phyloP scores from a whole-genome alignment of 345 rosid species.

The Murraya paniculata region DNA sequence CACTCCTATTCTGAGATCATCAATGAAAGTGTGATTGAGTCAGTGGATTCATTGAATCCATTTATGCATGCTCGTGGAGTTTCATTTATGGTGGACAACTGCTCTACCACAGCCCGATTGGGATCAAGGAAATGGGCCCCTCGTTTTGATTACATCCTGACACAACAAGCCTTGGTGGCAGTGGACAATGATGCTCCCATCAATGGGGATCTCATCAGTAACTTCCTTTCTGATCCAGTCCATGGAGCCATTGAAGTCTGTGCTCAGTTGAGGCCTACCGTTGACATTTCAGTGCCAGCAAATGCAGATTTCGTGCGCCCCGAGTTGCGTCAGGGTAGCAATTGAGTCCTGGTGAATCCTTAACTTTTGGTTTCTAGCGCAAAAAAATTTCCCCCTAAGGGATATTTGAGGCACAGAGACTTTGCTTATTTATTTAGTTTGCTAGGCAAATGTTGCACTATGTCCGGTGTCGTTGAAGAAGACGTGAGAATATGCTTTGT shows the following conservation, averaged over 20 bases:
- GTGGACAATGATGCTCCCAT: slow-evolving; percentile 55
- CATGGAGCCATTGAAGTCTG: slow-evolving; percentile 86
- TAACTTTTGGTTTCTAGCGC: neutral
- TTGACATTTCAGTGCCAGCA: slow-evolving; percentile 79
- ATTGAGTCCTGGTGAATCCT: slow-evolving; percentile 23
- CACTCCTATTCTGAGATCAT: slow-evolving; percentile 94
- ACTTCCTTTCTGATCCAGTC: slow-evolving; percentile 81
- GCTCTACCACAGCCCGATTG: slow-evolving; percentile 89
- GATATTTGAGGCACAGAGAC: neutral
- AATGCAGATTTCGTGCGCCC: slow-evolving; percentile 96
- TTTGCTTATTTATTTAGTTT: neutral
- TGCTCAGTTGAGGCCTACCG: slow-evolving; percentile 80
- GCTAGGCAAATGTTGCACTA: neutral
- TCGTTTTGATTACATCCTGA: slow-evolving; percentile 72
- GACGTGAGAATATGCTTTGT: neutral
- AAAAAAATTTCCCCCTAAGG: neutral
- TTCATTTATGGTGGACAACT: slow-evolving; percentile 93
- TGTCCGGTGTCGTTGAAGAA: neutral
- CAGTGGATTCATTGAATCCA: slow-evolving; percentile 90
- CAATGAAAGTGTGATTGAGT: slow-evolving; percentile 86
- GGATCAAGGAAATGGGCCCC: slow-evolving; percentile 99
- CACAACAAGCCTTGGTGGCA: slow-evolving; percentile 82
- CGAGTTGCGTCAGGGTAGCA: slow-evolving; percentile 71
- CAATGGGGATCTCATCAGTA: slow-evolving; percentile 77
- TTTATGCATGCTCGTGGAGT: slow-evolving; percentile 98